phyloP scores from a whole-genome alignment of 2,329 filamentous ascomycete genomes.

The Ceratocystis albifundus region DNA sequence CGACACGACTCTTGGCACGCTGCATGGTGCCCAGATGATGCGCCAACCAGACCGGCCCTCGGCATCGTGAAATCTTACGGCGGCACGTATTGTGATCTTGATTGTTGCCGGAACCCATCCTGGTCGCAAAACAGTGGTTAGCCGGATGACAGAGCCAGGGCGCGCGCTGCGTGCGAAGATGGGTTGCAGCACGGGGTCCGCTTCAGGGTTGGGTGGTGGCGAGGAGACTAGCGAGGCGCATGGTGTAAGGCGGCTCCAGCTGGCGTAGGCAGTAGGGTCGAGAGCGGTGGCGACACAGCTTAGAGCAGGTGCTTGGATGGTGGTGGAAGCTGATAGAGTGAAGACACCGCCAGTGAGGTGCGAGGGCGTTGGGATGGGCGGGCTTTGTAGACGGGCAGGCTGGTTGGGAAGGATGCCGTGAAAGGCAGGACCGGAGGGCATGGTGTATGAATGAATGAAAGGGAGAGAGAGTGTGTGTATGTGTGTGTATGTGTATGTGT shows the following conservation, averaged over 20 bases:
- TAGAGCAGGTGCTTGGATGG: background rate
- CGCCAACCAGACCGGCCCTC: constrained; percentile 30
- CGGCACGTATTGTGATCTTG: constrained; percentile 22
- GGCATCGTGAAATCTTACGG: constrained; percentile 29
- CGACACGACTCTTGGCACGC: constrained; percentile 28
- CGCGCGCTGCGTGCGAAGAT: background rate
- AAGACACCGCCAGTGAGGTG: constrained; percentile 7
- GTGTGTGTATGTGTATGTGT: too few relatives aligned
- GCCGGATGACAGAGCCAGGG: background rate
- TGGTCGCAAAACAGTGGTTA: background rate
- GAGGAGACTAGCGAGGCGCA: background rate
- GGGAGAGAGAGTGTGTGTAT: too few relatives aligned
- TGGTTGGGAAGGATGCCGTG: constrained; percentile 11
- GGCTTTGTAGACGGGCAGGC: background rate
- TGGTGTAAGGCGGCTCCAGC: constrained; percentile 16
- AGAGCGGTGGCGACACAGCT: constrained; percentile 8
- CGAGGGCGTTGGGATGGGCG: constrained; percentile 4
- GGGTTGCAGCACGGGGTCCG: background rate
- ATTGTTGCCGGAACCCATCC: background rate
- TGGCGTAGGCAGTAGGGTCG: background rate
- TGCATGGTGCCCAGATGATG: constrained; percentile 33
- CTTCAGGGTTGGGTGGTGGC: background rate
- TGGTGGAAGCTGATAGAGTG: constrained; percentile 5
- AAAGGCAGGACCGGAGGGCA: background rate
- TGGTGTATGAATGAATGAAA: background rate